These are phyloP conservation scores for Microascus cirrosus DNA, from an alignment of 2,329 filamentous ascomycete species.

Conservation along the genomic window DNA sequence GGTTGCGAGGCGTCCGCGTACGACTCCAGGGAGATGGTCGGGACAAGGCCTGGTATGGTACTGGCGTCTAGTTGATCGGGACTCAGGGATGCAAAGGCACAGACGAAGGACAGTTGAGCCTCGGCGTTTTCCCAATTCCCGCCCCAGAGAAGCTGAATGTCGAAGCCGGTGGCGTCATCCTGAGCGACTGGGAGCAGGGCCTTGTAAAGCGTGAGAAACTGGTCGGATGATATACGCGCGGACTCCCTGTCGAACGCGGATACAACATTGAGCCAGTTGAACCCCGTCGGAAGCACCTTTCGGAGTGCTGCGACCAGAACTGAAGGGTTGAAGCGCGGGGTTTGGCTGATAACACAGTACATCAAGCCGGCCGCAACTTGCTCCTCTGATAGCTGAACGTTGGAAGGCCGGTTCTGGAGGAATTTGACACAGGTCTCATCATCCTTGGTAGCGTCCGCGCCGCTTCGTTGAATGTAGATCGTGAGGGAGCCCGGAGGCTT, in stretches of 20 bases:
- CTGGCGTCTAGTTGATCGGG: constrained; percentile 71
- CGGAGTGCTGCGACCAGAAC: constrained; percentile 52
- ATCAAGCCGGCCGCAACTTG: constrained; percentile 74
- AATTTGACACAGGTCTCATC: constrained; percentile 52
- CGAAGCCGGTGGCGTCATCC: constrained; percentile 43
- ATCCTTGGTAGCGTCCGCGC: constrained; percentile 63
- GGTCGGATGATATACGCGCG: constrained; percentile 62
- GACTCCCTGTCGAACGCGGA: constrained; percentile 70
- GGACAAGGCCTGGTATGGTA: constrained; percentile 70
- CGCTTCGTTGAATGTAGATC: constrained; percentile 61
- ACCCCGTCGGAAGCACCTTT: constrained; percentile 49
- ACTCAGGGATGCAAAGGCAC: constrained; percentile 69
- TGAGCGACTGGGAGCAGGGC: constrained; percentile 63
- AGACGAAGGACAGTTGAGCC: constrained; percentile 87
- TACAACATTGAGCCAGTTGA: constrained; percentile 63
- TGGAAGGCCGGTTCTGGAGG: constrained; percentile 39
- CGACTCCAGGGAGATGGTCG: constrained; percentile 58
- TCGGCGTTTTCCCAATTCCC: constrained; percentile 78
- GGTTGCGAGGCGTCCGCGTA: constrained; percentile 37
- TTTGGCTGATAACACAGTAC: constrained; percentile 48
- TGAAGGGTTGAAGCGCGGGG: constrained; percentile 37
- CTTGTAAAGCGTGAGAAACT: constrained; percentile 74
- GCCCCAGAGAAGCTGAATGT: constrained; percentile 85
- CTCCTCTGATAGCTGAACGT: constrained; percentile 61
- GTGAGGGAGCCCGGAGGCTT: constrained; percentile 45